Evolutionary conservation across 257 asterid species (phyloP).

Genomic region (Schizonepeta tenuifolia): DNA sequence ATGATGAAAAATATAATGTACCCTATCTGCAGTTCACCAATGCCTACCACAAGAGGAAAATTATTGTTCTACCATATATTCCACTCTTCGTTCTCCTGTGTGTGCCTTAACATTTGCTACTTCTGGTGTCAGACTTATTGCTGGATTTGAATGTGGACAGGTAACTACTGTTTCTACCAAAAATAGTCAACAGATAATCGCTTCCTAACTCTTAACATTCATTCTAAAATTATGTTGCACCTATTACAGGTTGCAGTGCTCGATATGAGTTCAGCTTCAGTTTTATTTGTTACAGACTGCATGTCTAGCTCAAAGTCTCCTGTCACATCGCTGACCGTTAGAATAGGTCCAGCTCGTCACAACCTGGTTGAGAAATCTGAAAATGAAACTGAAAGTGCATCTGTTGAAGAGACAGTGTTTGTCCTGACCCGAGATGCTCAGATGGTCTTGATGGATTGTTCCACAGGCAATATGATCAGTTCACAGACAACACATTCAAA

Average conservation of each 20-base stretch:
- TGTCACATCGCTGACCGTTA: conserved; percentile 60
- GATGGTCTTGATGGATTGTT: conserved; percentile 59
- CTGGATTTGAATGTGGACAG: conserved; percentile 83
- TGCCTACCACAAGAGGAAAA: conserved; percentile 45
- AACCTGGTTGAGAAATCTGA: conserved; percentile 46
- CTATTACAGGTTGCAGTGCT: conserved; percentile 81
- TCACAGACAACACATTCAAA: conserved; percentile 54
- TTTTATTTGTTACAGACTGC: conserved; percentile 68
- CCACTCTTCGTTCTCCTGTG: conserved; percentile 72
- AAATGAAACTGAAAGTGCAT: conserved; percentile 44
- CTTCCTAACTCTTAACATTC: conserved; percentile 16
- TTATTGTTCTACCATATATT: conserved; percentile 58
- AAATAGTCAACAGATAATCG: conserved; percentile 1
- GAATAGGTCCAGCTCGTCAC: conserved; percentile 40
- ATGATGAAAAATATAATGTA: conserved; percentile 34
- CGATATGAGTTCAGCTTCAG: conserved; percentile 68
- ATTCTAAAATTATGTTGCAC: conserved; percentile 33
- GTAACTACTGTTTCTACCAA: conserved; percentile 39
- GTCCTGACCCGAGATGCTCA: conserved; percentile 70
- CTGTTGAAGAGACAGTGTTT: conserved; percentile 55
- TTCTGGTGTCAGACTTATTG: conserved; percentile 73
- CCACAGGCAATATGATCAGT: conserved; percentile 56
- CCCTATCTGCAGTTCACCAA: conserved; percentile 60
- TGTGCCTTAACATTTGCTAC: conserved; percentile 58
- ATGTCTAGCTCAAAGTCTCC: conserved; percentile 59